These are phyloP conservation scores for Russula olivacea DNA, from an alignment of 768 basidiomycete genomes.

Conservation along the genomic window DNA sequence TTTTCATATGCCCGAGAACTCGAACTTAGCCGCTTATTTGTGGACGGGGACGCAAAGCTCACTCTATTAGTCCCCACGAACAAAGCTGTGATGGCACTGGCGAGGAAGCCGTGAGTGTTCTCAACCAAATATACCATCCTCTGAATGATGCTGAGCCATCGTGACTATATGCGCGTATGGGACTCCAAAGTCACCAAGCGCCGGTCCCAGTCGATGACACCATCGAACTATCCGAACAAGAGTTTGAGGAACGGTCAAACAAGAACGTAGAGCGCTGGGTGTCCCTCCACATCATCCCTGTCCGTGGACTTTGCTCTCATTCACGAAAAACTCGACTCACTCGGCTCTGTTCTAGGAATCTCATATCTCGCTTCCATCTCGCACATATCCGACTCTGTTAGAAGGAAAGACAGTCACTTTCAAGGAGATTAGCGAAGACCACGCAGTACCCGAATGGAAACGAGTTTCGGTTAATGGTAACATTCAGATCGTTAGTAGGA, in stretches of 20 bases:
- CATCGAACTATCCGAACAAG: constrained; percentile 56
- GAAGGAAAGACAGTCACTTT: constrained; percentile 55
- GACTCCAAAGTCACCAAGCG: constrained; percentile 53
- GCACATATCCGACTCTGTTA: constrained; percentile 53
- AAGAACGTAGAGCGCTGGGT: constrained; percentile 77
- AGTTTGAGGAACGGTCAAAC: constrained; percentile 54
- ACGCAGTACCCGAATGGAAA: constrained; percentile 48
- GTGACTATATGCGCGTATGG: background rate
- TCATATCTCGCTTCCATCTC: constrained; percentile 42
- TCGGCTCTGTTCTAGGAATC: constrained; percentile 35
- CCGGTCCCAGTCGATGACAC: constrained; percentile 38
- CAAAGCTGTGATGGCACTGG: constrained; percentile 76
- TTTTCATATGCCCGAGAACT: constrained; percentile 76
- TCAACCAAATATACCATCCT: too few relatives aligned
- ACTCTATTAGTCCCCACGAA: constrained; percentile 83
- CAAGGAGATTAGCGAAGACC: constrained; percentile 34
- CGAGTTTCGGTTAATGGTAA: constrained; percentile 51
- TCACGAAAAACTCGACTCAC: background rate
- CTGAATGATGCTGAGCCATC: background rate
- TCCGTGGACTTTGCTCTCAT: constrained; percentile 33
- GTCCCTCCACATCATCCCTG: constrained; percentile 77
- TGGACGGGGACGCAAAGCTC: constrained; percentile 29
- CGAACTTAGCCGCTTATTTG: constrained; percentile 49
- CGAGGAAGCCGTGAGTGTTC: constrained; percentile 70
- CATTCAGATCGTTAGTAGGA: constrained; percentile 50